Base-by-base conservation (phyloP, 2,329 filamentous ascomycete genomes). In the Ophiostoma piceae region DNA sequence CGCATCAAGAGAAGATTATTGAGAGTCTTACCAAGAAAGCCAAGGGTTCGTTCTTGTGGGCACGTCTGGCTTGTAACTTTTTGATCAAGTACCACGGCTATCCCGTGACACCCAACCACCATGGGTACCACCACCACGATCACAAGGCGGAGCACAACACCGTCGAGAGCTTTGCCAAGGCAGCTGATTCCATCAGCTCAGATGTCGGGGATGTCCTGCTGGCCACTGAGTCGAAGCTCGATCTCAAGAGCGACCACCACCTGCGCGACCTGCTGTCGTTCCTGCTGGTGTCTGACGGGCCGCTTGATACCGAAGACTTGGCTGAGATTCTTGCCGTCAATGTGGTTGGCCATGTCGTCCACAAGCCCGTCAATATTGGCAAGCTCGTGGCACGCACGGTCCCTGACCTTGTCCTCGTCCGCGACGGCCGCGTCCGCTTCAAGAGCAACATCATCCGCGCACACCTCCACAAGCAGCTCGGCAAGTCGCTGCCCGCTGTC, bases 41-140 rank as follows among this genome's bases (percentile, higher is more conserved):
- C 29, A 77, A 76, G 67, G 77, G 78, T 0, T 79, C 75, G 19
- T 80, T 81, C 70, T 74, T 81, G 4, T 81, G 78, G 75, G 79
- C 78, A 1, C 80, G 79, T 64, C 75, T 79, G 5, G 76, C 75
- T 0, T 73, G 76, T 1, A 74, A 75, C 8, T 72, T 78, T 0
- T 71, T 81, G 37, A 71, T 72, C 39, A 75, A 73, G 47, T 73
- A 75, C 57, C 43, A 69, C 22, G 72, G 73, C 5, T 64, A n/a
- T 11, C 19, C 62, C 16, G 6, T 62, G 19, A 60, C 62, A 0
- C 69, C 57, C 3, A 43, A 70, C 35, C 60, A 70, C 19, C 67
- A 69, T 12, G 65, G 65, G 22, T 62, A 68, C 26, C 54, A 66
- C 43, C 57, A 62, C 37, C 37, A 68, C 22, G 70, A 71, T 9